Evolutionary conservation across 495 filamentous ascomycete species (phyloP), one percentile per base, ranked within the genome.

Genomic region (Choiromyces venosus): DNA sequence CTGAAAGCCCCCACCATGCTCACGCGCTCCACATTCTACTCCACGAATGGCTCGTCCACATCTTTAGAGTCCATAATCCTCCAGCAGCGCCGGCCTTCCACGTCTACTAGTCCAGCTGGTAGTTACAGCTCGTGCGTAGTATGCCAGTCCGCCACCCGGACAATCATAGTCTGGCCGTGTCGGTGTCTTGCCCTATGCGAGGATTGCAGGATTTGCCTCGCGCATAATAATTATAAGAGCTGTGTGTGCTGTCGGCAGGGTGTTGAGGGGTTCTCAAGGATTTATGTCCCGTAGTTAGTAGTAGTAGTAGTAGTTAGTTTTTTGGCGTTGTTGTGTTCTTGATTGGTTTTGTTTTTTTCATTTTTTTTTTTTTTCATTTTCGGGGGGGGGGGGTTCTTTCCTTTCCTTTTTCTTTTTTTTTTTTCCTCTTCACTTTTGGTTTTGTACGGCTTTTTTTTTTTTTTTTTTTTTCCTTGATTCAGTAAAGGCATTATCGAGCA

Each of bases 101-200:
- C 25, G 52, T 10, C 52, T 29, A 18, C 52, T 12, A 10, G n/a
- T n/a, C n/a, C n/a, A n/a, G n/a, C 25, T 61, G 4, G 12, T 12
- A 61, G 52, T 14, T 61, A 61, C 33, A 61, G 52, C 52, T 61
- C 52, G 69, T 99, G 95, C 80, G 95, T 97, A 1, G 92, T 99
- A 6, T 99, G 95, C 79, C 95, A 98, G 80, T 88, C 88, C 37
- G 87, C 85, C n/a, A 91, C 93, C 25, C 87, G 95, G 35, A 97
- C 91, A 6, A 91, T 98, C 68, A 91, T 99, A 70, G 91, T 96
- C 4, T 98, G 96, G 96, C 95, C 95, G 3, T 99, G 95, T 80
- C 89, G 96, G 29, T 99, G 95, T 81, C 86, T 99, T 65, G 93
- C 92, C 74, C 85, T 97, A 36, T 98, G 95, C 79, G 95, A 99